Percentiles rank a stretch among this genome's conserved stretches.
Evolutionary conservation across 73 alveolate genomes (phyloP).

Genomic region (Paramecium tetraurelia): DNA sequence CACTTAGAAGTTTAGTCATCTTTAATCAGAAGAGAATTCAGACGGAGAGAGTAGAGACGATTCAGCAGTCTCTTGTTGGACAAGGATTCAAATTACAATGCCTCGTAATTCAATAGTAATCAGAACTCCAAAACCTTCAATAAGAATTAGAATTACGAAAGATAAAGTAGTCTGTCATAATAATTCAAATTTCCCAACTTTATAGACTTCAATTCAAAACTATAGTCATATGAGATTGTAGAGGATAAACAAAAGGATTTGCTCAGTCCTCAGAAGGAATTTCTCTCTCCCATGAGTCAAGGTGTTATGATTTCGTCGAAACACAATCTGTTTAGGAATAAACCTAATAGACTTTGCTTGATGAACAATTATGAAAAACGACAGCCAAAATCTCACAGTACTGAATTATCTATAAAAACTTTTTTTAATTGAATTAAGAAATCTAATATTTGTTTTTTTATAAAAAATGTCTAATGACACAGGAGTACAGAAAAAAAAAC

Average conservation of each 20-base stretch:
- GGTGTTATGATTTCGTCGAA: not conserved
- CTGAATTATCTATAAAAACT: not conserved
- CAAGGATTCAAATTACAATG: not conserved
- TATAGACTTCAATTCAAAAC: not conserved
- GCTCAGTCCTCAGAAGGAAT: not conserved
- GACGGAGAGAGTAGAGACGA: constrained; percentile 7
- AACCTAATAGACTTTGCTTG: not conserved
- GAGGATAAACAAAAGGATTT: not conserved
- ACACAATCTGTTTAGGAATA: not conserved
- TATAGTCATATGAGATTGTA: not conserved
- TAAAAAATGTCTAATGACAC: not conserved
- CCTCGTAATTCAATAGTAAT: not conserved
- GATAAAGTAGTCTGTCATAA: not conserved
- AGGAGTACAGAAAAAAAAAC: not conserved
- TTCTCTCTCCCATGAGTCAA: not conserved
- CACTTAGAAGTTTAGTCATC: not conserved
- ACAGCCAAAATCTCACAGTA: not conserved
- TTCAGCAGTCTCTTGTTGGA: not conserved
- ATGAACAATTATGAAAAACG: not conserved
- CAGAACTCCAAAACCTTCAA: not conserved
- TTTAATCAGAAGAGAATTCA: not conserved
- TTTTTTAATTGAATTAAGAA: not conserved
- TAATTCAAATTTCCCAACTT: not conserved
- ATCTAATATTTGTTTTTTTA: not conserved
- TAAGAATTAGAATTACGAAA: not conserved